phyloP scores from a whole-genome alignment of 352 stramenopile species.

The Peronospora farinosa region DNA sequence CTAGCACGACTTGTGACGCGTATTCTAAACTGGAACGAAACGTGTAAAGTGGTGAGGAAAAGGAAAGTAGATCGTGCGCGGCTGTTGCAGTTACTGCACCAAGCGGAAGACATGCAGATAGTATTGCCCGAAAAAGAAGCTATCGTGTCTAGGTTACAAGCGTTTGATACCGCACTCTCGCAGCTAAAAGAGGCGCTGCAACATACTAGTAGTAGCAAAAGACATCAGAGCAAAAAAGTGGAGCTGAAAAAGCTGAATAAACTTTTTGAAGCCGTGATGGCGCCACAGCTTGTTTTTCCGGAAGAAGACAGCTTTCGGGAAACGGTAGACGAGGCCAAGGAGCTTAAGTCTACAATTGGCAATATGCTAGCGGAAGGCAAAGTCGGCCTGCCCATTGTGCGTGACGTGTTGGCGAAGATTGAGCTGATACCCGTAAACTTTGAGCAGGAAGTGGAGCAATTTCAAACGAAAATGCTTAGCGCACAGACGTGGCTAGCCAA shows the following conservation, averaged over 20 bases:
- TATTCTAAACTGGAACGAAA: conserved; percentile 46
- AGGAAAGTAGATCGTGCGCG: conserved; percentile 41
- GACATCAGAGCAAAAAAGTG: conserved; percentile 58
- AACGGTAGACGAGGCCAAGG: conserved; percentile 56
- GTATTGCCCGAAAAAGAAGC: conserved; percentile 32
- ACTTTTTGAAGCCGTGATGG: conserved; percentile 40
- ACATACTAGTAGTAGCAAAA: conserved; percentile 36
- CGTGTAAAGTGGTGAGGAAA: conserved; percentile 21
- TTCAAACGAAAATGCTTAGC: conserved; percentile 81
- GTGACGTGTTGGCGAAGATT: conserved; percentile 71
- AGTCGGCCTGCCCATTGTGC: conserved; percentile 75
- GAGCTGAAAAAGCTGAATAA: conserved; percentile 47
- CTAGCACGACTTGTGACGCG: conserved; percentile 48
- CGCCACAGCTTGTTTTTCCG: conserved; percentile 49
- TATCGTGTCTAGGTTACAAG: conserved; percentile 34
- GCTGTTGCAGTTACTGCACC: conserved; percentile 45
- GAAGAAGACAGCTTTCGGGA: conserved; percentile 44
- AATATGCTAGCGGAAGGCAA: conserved; percentile 72
- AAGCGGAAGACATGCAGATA: conserved; percentile 57
- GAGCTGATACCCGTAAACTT: conserved; percentile 86
- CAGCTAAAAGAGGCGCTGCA: conserved; percentile 64
- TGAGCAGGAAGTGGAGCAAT: conserved; percentile 63
- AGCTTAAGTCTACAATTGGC: conserved; percentile 56
- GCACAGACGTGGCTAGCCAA: conserved; percentile 83
- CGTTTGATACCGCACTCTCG: conserved; percentile 55